Percentiles rank a stretch among this genome's conserved stretches.
Conservation (phyloP, 2,329 filamentous ascomycete genomes). For the Arthrobotrys musiformis region DNA sequence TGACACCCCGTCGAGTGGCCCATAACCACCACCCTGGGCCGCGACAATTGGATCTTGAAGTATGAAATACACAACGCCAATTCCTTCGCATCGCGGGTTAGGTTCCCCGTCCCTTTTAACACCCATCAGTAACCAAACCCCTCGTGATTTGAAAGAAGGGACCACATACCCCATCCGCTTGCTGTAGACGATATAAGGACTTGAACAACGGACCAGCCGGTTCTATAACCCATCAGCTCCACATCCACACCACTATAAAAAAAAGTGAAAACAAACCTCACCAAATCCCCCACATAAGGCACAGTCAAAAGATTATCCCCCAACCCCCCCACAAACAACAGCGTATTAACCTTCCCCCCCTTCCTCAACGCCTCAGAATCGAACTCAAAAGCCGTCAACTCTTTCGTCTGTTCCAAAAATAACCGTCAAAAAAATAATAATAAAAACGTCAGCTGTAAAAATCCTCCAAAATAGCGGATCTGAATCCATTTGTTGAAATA, state of each 20-base stretch:
- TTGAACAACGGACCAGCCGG: constrained; percentile 66
- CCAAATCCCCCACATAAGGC: constrained; percentile 64
- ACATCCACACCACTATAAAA: no score
- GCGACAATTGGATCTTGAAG: constrained; percentile 62
- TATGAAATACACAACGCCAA: constrained; percentile 66
- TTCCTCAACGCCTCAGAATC: constrained; percentile 37
- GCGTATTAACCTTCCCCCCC: constrained; percentile 53
- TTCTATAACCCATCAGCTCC: no score
- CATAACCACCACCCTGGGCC: constrained; percentile 73
- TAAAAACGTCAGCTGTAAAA: background rate
- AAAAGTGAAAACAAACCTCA: constrained; percentile 24
- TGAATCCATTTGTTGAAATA: no score
- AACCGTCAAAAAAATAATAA: background rate
- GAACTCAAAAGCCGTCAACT: constrained; percentile 58
- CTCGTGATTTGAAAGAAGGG: no score
- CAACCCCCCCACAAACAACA: constrained; percentile 77
- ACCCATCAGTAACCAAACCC: no score
- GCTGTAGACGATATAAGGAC: constrained; percentile 65
- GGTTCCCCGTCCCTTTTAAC: constrained; percentile 63
- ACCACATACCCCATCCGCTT: constrained; percentile 62
- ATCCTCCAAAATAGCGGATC: background rate
- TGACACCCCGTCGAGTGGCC: constrained; percentile 77
- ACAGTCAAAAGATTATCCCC: constrained; percentile 76
- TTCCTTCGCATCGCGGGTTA: constrained; percentile 67
- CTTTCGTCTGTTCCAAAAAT: constrained; percentile 33